Conservation (phyloP, 768 basidiomycete genomes). For the Leccinum subgranulosum region DNA sequence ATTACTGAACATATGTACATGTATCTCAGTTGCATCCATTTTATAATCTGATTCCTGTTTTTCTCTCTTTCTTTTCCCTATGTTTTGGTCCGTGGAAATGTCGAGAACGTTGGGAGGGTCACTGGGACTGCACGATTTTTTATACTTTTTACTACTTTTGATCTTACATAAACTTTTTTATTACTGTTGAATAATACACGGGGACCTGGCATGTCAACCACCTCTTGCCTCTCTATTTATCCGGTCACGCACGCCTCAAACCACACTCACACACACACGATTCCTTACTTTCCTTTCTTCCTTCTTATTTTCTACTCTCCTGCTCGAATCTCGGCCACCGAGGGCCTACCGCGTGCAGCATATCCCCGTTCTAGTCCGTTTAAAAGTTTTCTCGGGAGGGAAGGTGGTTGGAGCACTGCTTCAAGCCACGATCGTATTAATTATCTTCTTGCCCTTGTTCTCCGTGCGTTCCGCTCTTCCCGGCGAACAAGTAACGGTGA, state of each 20-base stretch:
- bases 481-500: not conserved
- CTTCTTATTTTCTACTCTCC: not conserved
- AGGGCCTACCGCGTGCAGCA: not conserved
- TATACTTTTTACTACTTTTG: not conserved
- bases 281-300: not conserved
- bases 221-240: not conserved
- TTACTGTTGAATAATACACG: not conserved
- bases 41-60: not conserved
- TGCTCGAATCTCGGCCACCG: not conserved
- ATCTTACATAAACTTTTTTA: not conserved
- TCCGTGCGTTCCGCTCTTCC: constrained; percentile 15
- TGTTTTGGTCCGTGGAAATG: not conserved
- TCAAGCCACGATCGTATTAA: not conserved
- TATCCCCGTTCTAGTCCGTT: not conserved
- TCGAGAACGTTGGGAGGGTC: not conserved
- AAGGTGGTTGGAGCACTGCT: not conserved
- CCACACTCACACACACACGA: not conserved
- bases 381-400: not conserved
- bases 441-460: not conserved
- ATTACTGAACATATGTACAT: constrained; percentile 29
- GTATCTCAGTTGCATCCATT: constrained; percentile 17
- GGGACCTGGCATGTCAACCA: not conserved
- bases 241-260: not conserved
- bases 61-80: not conserved
- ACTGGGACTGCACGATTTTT: not conserved